Percentiles rank a stretch among this genome's conserved stretches.
Conservation (phyloP, 2,329 filamentous ascomycete species). For the Hawksworthiomyces lignivorus region DNA sequence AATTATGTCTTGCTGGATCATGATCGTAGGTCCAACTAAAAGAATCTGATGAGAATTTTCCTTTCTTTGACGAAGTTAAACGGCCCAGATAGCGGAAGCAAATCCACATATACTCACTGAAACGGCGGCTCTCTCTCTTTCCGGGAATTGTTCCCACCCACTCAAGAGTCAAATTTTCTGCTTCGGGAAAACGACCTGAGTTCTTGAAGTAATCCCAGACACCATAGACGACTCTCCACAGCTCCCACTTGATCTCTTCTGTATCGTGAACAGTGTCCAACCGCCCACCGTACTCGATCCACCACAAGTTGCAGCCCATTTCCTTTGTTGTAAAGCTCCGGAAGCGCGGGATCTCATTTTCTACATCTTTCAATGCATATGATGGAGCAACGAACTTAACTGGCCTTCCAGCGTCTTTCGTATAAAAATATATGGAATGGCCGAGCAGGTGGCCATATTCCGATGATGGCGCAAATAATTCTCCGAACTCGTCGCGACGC, state of each 20-base stretch:
- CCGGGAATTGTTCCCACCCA: slow-evolving; percentile 21
- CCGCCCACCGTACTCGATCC: slow-evolving; percentile 20
- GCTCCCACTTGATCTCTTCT: slow-evolving; percentile 21
- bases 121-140: slow-evolving; percentile 19
- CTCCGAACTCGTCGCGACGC: slow-evolving; percentile 18
- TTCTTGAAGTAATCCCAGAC: slow-evolving; percentile 22
- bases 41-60: too few relatives aligned
- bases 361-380: slow-evolving; percentile 18
- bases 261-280: slow-evolving; percentile 20
- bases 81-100: too few relatives aligned
- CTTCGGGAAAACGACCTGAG: slow-evolving; percentile 19
- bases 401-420: slow-evolving; percentile 17
- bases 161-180: slow-evolving; percentile 19
- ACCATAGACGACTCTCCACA: slow-evolving; percentile 20
- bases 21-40: slow-evolving; percentile 17
- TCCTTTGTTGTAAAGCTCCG: slow-evolving; percentile 19
- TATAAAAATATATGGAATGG: slow-evolving; percentile 22
- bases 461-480: slow-evolving; percentile 18
- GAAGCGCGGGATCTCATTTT: slow-evolving; percentile 19
- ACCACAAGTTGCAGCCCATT: slow-evolving; percentile 21
- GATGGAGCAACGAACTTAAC: slow-evolving; percentile 19
- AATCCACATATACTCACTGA: slow-evolving; percentile 18
- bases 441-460: slow-evolving; percentile 20
- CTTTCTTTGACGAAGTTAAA: too few relatives aligned
- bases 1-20: slow-evolving; percentile 20